These are phyloP conservation scores for Cyclotella atomus DNA, from an alignment of 108 stramenopile species.

Conservation along the genomic window DNA sequence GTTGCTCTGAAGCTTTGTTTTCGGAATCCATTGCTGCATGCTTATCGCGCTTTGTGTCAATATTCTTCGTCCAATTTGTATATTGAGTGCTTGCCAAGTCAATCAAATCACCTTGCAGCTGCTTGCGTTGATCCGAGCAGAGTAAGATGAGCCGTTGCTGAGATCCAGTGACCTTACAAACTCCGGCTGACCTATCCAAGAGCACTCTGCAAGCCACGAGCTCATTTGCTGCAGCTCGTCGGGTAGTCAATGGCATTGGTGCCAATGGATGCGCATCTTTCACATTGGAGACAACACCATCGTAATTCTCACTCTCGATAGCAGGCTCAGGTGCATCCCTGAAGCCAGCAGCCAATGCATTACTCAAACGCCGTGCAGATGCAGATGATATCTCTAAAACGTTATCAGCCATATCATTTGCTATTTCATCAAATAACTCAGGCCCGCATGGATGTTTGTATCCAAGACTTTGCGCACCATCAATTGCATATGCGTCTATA, in stretches of 20 bases:
- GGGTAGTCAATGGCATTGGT: constrained; percentile 45
- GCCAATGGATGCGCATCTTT: constrained; percentile 61
- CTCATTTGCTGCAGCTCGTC: constrained; percentile 58
- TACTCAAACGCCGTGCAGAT: constrained; percentile 76
- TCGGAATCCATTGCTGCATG: constrained; percentile 21
- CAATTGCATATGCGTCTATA: constrained; percentile 49
- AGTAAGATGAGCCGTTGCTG: constrained; percentile 72
- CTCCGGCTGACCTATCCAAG: constrained; percentile 61
- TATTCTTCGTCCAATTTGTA: constrained; percentile 33
- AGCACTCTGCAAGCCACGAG: constrained; percentile 63
- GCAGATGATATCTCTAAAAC: constrained; percentile 74
- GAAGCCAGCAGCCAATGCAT: constrained; percentile 67
- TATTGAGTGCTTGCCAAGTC: constrained; percentile 52
- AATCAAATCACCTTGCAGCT: constrained; percentile 57
- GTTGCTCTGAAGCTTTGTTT: constrained; percentile 45
- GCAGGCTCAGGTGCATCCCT: constrained; percentile 9
- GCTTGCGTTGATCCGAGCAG: constrained; percentile 59
- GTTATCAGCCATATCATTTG: constrained; percentile 73
- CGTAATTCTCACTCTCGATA: neutral
- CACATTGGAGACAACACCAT: constrained; percentile 32
- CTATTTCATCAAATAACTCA: constrained; percentile 72
- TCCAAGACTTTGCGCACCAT: constrained; percentile 55
- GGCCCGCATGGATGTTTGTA: constrained; percentile 57
- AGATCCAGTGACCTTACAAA: constrained; percentile 65
- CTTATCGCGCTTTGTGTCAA: constrained; percentile 5